Evolutionary conservation across 2,329 filamentous ascomycete genomes (phyloP), one percentile per base, ranked within the genome.

Genomic region (Monilinia fructigena): DNA sequence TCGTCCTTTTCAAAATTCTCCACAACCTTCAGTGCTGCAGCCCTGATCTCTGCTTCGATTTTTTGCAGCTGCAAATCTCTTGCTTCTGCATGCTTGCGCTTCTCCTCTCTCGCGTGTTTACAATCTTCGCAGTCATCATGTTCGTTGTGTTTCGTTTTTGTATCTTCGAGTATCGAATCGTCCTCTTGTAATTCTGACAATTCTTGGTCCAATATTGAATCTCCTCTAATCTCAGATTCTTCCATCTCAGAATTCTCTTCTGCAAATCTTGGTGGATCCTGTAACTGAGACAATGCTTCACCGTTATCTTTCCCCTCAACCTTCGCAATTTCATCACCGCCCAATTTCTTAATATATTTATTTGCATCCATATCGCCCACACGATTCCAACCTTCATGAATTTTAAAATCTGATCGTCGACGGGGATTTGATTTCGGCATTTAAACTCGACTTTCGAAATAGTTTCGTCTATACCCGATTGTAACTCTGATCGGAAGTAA

Each of bases 41-140:
- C 80, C 42, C 84, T 82, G 67, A 86, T 85, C 47, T 84, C 76
- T 8, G 81, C 82, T 70, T 85, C 82, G 2, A 83, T 83, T 6
- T 71, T 66, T 23, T 73, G 69, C 6, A 74, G 67, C 35, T 74
- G 73, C 4, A 68, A 68, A 52, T 72, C 68, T 65, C 72, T 70
- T 12, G 67, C 72, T 54, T 65, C 38, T 4, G 53, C 31, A 55
- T 47, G 55, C 20, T 48, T 59, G n/a, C 48, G 47, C 61, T 72
- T 70, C 55, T 70, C 66, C 26, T 72, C 70, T 28, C 68, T 53
- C 38, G 63, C 50, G 67, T 61, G 12, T 70, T 55, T 40, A n/a
- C 58, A 50, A 65, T 63, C 35, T 66, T 55, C 50, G 47, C 42
- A 65, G 4, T 53, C 56, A 35, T 67, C 62, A n/a, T 69, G 52